Conservation (phyloP, 495 filamentous ascomycete species). For the Aspergillus avenaceus region DNA sequence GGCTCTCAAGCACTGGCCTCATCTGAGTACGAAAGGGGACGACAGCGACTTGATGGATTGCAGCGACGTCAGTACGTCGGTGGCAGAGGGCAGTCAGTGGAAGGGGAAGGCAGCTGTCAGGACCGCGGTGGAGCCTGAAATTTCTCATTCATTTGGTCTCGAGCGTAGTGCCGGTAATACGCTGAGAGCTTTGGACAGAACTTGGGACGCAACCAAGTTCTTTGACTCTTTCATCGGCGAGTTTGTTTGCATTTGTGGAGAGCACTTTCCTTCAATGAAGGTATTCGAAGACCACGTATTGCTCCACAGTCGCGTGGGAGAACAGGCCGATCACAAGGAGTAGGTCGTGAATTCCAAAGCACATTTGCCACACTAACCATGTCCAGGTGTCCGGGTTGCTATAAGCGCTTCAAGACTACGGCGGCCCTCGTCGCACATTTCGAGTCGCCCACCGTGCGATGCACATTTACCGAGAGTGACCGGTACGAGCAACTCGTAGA, state of each 20-base stretch:
- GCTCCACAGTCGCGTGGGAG: constrained; percentile 9
- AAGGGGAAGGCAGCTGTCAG: neutral
- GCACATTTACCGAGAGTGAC: constrained; percentile 32
- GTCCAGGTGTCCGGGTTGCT: constrained; percentile 39
- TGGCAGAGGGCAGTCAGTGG: neutral
- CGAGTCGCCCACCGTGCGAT: constrained; percentile 40
- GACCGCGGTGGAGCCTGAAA: neutral
- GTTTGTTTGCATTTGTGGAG: constrained; percentile 24
- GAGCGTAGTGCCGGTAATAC: constrained; percentile 4
- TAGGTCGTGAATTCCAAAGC: constrained; percentile 5
- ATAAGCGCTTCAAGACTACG: constrained; percentile 37
- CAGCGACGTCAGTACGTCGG: neutral
- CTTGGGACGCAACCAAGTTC: constrained; percentile 24
- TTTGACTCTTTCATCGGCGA: constrained; percentile 15
- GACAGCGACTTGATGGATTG: constrained; percentile 13
- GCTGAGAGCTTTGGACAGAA: constrained; percentile 8
- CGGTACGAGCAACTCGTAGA: constrained; percentile 40
- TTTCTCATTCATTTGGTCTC: neutral
- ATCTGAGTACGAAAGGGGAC: neutral
- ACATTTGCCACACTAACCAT: neutral
- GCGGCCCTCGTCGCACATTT: constrained; percentile 46
- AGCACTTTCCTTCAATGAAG: constrained; percentile 2
- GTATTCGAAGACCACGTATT: constrained; percentile 22
- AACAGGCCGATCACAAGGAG: constrained; percentile 9
- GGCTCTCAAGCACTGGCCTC: constrained; percentile 16